Percentiles rank a stretch among this genome's conserved stretches.
phyloP scores from a whole-genome alignment of 352 stramenopile genomes.

The Plasmopara muralis region DNA sequence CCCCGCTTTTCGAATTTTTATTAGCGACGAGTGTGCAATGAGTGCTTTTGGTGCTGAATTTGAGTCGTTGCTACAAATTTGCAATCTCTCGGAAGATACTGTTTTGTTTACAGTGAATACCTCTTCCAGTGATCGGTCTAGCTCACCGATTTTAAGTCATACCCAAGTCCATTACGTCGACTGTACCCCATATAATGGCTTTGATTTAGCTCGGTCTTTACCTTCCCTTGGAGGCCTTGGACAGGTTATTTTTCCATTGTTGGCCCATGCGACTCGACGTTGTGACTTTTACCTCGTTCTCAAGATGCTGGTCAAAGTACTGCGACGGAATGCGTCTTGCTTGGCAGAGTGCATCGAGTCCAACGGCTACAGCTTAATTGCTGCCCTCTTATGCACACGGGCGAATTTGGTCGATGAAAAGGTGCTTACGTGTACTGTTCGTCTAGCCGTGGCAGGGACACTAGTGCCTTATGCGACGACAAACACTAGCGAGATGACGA shows the following conservation, averaged over 20 bases:
- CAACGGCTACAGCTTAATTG: conserved; percentile 53
- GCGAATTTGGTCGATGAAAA: conserved; percentile 43
- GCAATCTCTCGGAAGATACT: conserved; percentile 49
- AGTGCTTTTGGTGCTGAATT: conserved; percentile 56
- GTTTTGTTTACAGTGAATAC: conserved; percentile 65
- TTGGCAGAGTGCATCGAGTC: conserved; percentile 55
- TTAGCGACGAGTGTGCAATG: conserved; percentile 56
- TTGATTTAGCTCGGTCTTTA: conserved; percentile 53
- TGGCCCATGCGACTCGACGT: conserved; percentile 42
- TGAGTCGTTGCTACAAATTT: conserved; percentile 44
- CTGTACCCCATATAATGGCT: conserved; percentile 29
- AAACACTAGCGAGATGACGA: background rate
- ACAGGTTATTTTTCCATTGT: conserved; percentile 51
- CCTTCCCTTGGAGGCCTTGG: conserved; percentile 55
- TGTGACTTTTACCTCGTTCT: conserved; percentile 44
- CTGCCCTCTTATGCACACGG: conserved; percentile 32
- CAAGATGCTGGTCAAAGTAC: conserved; percentile 35
- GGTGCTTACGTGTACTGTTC: conserved; percentile 34
- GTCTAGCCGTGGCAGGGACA: conserved; percentile 43
- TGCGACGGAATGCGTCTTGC: conserved; percentile 51
- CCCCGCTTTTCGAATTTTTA: conserved; percentile 42
- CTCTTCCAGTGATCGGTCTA: conserved; percentile 27
- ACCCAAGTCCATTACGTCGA: conserved; percentile 54
- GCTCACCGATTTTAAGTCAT: conserved; percentile 14
- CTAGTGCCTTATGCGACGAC: conserved; percentile 12